Percentiles rank a stretch among this genome's conserved stretches.
phyloP scores from a whole-genome alignment of 2,329 filamentous ascomycete species.

The Boeremia lycopersici region DNA sequence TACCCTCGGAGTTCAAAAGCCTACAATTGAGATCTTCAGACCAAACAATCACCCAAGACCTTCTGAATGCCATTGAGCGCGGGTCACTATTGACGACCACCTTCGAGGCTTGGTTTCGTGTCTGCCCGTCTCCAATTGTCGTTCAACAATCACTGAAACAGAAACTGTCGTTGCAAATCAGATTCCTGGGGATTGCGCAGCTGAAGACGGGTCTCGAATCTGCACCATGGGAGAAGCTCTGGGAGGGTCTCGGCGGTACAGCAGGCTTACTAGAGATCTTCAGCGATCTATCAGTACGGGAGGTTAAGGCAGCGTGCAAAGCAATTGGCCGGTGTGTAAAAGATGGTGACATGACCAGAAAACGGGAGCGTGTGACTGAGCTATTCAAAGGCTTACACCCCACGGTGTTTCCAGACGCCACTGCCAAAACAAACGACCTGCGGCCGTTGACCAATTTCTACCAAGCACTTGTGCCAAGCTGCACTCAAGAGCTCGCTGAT shows the following conservation, averaged over 20 bases:
- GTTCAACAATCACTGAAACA: constrained; percentile 30
- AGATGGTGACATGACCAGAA: constrained; percentile 19
- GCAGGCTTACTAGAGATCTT: constrained; percentile 34
- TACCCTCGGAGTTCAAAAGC: not conserved
- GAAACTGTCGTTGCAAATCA: constrained; percentile 28
- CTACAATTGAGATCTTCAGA: not conserved
- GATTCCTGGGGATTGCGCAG: constrained; percentile 26
- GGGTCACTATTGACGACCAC: not conserved
- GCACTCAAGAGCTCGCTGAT: constrained; percentile 24
- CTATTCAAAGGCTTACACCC: constrained; percentile 34
- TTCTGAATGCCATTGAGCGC: not conserved
- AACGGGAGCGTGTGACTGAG: constrained; percentile 25
- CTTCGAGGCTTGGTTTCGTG: constrained; percentile 33
- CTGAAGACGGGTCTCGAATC: constrained; percentile 26
- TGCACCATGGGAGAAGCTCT: constrained; percentile 29
- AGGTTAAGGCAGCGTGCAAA: constrained; percentile 28
- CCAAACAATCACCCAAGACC: not conserved
- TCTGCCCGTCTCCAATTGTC: constrained; percentile 25
- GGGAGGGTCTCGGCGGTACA: constrained; percentile 35
- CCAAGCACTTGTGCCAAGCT: constrained; percentile 28
- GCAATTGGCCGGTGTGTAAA: constrained; percentile 23
- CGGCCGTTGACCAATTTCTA: constrained; percentile 30
- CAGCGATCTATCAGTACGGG: constrained; percentile 31
- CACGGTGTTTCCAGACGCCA: constrained; percentile 17
- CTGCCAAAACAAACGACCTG: constrained; percentile 18